These are phyloP conservation scores for Fremontodendron californicum DNA, from an alignment of 345 rosid species.

Conservation along the genomic window DNA sequence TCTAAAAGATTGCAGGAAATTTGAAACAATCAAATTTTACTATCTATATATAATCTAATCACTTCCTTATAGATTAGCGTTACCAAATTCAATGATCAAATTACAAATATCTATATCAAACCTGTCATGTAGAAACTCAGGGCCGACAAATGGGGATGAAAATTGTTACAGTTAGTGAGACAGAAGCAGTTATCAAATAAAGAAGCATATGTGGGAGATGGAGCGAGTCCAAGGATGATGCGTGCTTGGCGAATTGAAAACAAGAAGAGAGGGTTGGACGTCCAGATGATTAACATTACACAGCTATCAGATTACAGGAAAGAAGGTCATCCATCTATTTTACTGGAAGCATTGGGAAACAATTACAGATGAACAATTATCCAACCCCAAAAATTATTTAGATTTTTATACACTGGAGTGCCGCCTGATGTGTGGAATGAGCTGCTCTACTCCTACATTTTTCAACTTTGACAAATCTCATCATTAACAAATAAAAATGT, in stretches of 20 bases:
- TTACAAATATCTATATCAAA: background rate
- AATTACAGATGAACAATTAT: slow-evolving; percentile 31
- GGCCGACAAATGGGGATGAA: slow-evolving; percentile 71
- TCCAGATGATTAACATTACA: slow-evolving; percentile 63
- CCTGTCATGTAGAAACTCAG: slow-evolving; percentile 24
- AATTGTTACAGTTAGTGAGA: slow-evolving; percentile 71
- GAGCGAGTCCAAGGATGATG: slow-evolving; percentile 63
- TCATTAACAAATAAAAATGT: background rate
- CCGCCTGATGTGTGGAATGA: slow-evolving; percentile 55
- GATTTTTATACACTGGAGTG: too few species aligned
- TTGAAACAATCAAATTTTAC: slow-evolving; percentile 47
- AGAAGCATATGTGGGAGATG: slow-evolving; percentile 53
- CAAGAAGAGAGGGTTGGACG: slow-evolving; percentile 47
- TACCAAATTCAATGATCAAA: background rate
- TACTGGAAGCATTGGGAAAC: slow-evolving; percentile 69
- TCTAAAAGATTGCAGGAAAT: background rate
- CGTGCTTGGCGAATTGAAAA: slow-evolving; percentile 32
- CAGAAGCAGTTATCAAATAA: slow-evolving; percentile 31
- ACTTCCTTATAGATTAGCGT: background rate
- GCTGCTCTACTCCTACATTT: slow-evolving; percentile 26
- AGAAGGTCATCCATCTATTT: slow-evolving; percentile 65
- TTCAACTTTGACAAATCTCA: slow-evolving; percentile 3
- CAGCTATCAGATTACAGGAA: slow-evolving; percentile 71
- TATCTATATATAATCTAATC: background rate
- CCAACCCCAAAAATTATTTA: slow-evolving; percentile 55